These are phyloP conservation scores for Taiwanofungus camphoratus DNA, from an alignment of 1,284 basidiomycete species.

Conservation along the genomic window DNA sequence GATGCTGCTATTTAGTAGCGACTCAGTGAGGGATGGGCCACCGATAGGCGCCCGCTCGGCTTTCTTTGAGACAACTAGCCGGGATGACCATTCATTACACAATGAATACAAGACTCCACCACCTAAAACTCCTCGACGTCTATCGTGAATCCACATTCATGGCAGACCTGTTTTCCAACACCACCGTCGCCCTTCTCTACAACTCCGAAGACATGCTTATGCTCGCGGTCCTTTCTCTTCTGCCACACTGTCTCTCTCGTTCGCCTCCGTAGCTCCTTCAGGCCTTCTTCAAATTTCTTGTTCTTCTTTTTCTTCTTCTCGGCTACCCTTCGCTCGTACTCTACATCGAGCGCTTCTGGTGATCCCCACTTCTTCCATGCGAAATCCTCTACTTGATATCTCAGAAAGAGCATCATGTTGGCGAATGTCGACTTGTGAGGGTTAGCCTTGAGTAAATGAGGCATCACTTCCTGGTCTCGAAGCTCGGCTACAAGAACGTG, in stretches of 20 bases:
- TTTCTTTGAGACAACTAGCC: neutral
- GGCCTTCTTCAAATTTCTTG: slow-evolving; percentile 86
- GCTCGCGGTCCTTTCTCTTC: slow-evolving; percentile 78
- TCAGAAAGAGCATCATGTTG: slow-evolving; percentile 99
- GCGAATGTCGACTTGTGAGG: slow-evolving; percentile 96
- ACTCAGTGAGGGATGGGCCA: too few relatives aligned
- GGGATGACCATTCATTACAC: neutral
- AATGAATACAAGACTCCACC: neutral
- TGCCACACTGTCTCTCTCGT: slow-evolving; percentile 92
- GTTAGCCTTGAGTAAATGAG: slow-evolving; percentile 93
- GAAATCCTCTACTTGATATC: slow-evolving; percentile 92
- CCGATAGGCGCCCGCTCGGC: too few relatives aligned
- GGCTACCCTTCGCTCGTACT: slow-evolving; percentile 75
- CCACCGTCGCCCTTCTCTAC: slow-evolving; percentile 49
- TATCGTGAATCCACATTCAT: slow-evolving; percentile 82
- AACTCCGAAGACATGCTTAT: slow-evolving; percentile 76
- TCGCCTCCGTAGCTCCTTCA: slow-evolving; percentile 76
- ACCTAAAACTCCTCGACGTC: slow-evolving; percentile 76
- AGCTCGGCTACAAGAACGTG: slow-evolving; percentile 65
- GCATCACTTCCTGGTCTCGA: slow-evolving; percentile 86
- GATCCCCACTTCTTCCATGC: slow-evolving; percentile 99
- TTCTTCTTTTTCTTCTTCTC: slow-evolving; percentile 91
- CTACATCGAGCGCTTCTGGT: slow-evolving; percentile 83
- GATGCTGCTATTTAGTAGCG: too few relatives aligned
- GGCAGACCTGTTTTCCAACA: slow-evolving; percentile 67